Percentiles rank a stretch among this genome's conserved stretches.
phyloP scores from a whole-genome alignment of 1,139 yeast species.

The Lodderomyces jiufengensis region DNA sequence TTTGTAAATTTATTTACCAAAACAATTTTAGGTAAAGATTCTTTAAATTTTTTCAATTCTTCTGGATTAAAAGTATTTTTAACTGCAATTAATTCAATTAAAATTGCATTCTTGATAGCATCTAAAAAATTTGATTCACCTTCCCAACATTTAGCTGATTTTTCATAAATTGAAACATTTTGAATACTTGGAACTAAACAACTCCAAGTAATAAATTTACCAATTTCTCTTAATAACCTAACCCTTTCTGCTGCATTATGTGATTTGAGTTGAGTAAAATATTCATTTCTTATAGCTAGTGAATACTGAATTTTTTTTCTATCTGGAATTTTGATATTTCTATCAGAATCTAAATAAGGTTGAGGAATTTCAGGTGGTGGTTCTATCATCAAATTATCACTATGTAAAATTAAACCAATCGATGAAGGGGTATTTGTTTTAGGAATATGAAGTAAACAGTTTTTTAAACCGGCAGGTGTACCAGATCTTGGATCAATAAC shows the following conservation, averaged over 20 bases:
- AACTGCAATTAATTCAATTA: slow-evolving; percentile 23
- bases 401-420: slow-evolving; percentile 18
- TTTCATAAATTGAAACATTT: slow-evolving; percentile 22
- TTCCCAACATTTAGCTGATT: slow-evolving; percentile 22
- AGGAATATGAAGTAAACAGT: slow-evolving; percentile 15
- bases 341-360: slow-evolving; percentile 40
- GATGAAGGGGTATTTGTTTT: slow-evolving; percentile 17
- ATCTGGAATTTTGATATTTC: slow-evolving; percentile 33
- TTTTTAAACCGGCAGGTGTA: slow-evolving; percentile 14
- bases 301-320: slow-evolving; percentile 28
- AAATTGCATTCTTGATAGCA: slow-evolving; percentile 19
- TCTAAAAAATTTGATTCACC: slow-evolving; percentile 14
- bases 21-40: slow-evolving; percentile 19
- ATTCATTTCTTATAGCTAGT: slow-evolving; percentile 32
- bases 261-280: slow-evolving; percentile 32
- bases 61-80: slow-evolving; percentile 16
- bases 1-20: slow-evolving; percentile 14
- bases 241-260: slow-evolving; percentile 41
- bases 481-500: slow-evolving; percentile 8
- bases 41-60: slow-evolving; percentile 14
- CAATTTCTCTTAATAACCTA: slow-evolving; percentile 33
- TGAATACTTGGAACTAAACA: slow-evolving; percentile 19
- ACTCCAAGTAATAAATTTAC: slow-evolving; percentile 39
- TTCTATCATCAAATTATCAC: slow-evolving; percentile 12
- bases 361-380: slow-evolving; percentile 40